A percentile compares a stretch with the other conserved stretches of the same genome.
These are phyloP conservation scores for Nannizziopsis arthrosporioides DNA, from an alignment of 2,329 filamentous ascomycete genomes.

Conservation along the genomic window DNA sequence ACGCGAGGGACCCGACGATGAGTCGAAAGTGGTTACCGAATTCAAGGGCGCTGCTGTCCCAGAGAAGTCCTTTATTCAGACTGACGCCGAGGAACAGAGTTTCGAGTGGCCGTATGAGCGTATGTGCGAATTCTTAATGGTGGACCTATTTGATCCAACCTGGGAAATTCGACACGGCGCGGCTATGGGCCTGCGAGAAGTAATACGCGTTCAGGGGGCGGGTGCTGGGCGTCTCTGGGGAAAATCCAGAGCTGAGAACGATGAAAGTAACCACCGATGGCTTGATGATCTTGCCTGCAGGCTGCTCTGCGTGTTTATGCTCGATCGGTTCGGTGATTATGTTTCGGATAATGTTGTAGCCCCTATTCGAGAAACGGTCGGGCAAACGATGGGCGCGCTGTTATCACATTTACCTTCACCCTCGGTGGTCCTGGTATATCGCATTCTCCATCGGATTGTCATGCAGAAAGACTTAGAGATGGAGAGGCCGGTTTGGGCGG, in stretches of 20 bases:
- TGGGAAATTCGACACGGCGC: slow-evolving; percentile 97
- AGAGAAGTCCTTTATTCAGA: slow-evolving; percentile 76
- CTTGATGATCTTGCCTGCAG: slow-evolving; percentile 91
- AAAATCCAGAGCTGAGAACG: slow-evolving; percentile 62
- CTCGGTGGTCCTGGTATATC: slow-evolving; percentile 76
- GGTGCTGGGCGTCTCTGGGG: slow-evolving; percentile 70
- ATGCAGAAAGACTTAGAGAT: slow-evolving; percentile 75
- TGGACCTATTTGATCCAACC: slow-evolving; percentile 82
- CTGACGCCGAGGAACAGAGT: slow-evolving; percentile 64
- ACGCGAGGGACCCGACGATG: slow-evolving; percentile 68
- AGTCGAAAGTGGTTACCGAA: slow-evolving; percentile 83
- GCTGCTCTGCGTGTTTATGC: slow-evolving; percentile 88
- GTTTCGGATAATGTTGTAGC: slow-evolving; percentile 95
- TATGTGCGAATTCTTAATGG: slow-evolving; percentile 82
- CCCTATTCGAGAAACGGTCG: slow-evolving; percentile 87
- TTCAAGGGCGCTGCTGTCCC: slow-evolving; percentile 76
- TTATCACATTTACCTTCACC: slow-evolving; percentile 68
- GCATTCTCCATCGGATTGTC: slow-evolving; percentile 74
- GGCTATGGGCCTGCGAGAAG: slow-evolving; percentile 84
- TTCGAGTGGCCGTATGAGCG: slow-evolving; percentile 89
- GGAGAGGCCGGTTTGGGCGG: slow-evolving; percentile 71
- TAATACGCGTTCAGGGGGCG: slow-evolving; percentile 78
- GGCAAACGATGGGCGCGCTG: slow-evolving; percentile 82
- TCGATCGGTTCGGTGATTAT: slow-evolving; percentile 95
- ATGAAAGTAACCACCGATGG: slow-evolving; percentile 69